Base-by-base conservation (phyloP, 2,329 filamentous ascomycete genomes). In the Geosmithia flava region DNA sequence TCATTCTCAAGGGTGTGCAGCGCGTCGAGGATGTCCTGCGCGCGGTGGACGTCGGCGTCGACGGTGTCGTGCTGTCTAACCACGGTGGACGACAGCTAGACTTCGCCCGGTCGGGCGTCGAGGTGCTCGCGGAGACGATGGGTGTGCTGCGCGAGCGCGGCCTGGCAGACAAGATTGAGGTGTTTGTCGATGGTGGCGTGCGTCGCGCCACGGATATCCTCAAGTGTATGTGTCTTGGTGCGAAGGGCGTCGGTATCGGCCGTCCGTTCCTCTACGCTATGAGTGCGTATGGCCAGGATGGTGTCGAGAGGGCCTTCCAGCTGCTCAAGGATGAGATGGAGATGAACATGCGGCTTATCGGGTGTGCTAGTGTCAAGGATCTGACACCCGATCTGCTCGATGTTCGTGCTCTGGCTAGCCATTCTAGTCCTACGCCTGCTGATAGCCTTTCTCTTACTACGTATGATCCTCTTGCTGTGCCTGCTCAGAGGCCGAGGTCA, bases 341-440 rank as follows among this genome's bases (percentile, higher is more conserved):
- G 70, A 97, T 97, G 91, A 93, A 91, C 61, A 97, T 98, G 93
- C 80, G 93, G 7, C 70, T 98, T 53, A 88, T 98, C 56, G 93
- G 93, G 10, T 86, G 81, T 50, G 78, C 75, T 19, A 81, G 68
- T 51, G 65, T 98, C 30, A 80, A 81, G 37, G 81, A 98, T 56
- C 68, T 98, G 52, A 87, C 85, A 52, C 84, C 90, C 0, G 81
- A 80, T 23, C 68, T 98, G 64, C 64, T 98, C 19, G 93, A 98
- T 62, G 78, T 80, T 0, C 72, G 85, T 51, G 87, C 83, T 2
- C 62, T 96, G 55, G 68, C 68, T 51, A 66, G 64, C 51, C 77
- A 81, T 54, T 65, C 69, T 39, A 69, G 69, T 39, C 61, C 67
- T 20, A 69, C 71, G 51, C 74, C 76, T 1, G 53, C 57, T 1